Conservation (phyloP, 176 grass and related monocot genomes). For the Puccinellia tenuiflora region DNA sequence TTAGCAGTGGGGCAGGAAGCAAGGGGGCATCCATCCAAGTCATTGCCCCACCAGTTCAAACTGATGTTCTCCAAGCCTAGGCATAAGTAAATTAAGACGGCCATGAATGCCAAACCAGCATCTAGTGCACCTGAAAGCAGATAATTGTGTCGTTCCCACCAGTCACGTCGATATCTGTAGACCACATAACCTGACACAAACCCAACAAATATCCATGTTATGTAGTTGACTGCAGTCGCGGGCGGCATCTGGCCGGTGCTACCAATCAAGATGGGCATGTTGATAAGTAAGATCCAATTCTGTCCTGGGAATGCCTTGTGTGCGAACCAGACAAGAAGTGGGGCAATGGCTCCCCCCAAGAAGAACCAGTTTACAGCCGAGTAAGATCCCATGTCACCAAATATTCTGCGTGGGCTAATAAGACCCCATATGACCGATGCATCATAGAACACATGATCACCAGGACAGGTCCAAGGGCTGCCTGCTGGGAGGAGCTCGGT, state of each 20-base stretch:
- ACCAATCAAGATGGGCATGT: conserved; percentile 76
- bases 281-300: conserved; percentile 75
- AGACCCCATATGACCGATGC: conserved; percentile 97
- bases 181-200: conserved; percentile 94
- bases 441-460: conserved; percentile 86
- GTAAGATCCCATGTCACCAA: conserved; percentile 74
- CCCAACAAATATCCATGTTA: conserved; percentile 69
- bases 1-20: conserved; percentile 78
- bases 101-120: conserved; percentile 94
- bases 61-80: conserved; percentile 64
- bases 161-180: conserved; percentile 64
- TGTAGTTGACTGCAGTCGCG: conserved; percentile 88
- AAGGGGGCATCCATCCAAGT: conserved; percentile 81
- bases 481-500: conserved; percentile 58
- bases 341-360: conserved; percentile 75
- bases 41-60: conserved; percentile 85
- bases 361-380: conserved; percentile 95
- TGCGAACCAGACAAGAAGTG: conserved; percentile 72
- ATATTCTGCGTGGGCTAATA: conserved; percentile 81
- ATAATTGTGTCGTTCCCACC: conserved; percentile 92
- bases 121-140: conserved; percentile 83
- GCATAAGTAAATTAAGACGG: conserved; percentile 75
- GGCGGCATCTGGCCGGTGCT: conserved; percentile 65
- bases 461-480: conserved; percentile 90
- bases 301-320: conserved; percentile 67